Percentiles rank a stretch among this genome's conserved stretches.
Evolutionary conservation across 2,329 filamentous ascomycete species (phyloP).

Genomic region (Pseudopithomyces chartarum): DNA sequence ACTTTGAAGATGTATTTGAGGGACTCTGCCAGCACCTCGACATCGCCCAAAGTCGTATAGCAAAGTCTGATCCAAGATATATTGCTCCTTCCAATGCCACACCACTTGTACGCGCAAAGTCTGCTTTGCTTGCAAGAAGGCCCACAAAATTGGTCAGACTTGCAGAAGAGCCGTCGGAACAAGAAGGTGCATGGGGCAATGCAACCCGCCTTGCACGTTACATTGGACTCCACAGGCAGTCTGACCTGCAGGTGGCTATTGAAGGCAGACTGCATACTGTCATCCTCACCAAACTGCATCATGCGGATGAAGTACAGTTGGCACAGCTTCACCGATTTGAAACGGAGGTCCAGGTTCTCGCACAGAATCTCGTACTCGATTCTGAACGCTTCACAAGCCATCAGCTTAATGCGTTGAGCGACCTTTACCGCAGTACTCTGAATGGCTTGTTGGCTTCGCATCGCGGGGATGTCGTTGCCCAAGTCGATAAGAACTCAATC

Average conservation of each 20-base stretch:
- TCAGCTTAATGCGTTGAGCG: constrained; percentile 32
- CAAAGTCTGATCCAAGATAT: constrained; percentile 1
- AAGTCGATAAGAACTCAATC: constrained; percentile 5
- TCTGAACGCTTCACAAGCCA: constrained; percentile 40
- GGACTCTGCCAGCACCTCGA: constrained; percentile 45
- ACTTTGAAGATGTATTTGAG: constrained; percentile 45
- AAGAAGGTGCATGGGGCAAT: constrained; percentile 6
- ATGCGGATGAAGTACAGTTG: constrained; percentile 44
- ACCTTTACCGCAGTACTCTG: constrained; percentile 29
- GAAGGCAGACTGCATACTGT: constrained; percentile 35
- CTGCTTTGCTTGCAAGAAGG: constrained; percentile 42
- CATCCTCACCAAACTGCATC: constrained; percentile 32
- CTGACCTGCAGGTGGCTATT: constrained; percentile 29
- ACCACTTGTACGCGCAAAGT: constrained; percentile 26
- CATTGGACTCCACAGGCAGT: constrained; percentile 27
- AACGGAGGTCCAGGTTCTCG: constrained; percentile 45
- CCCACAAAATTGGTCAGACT: constrained; percentile 34
- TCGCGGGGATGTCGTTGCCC: constrained; percentile 16
- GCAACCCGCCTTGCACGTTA: constrained; percentile 29
- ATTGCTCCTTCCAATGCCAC: constrained; percentile 18
- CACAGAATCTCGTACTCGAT: constrained; percentile 41
- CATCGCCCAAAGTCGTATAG: constrained; percentile 21
- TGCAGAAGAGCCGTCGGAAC: constrained; percentile 4
- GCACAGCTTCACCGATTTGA: constrained; percentile 48
- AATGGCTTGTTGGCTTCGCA: constrained; percentile 30